Conservation (phyloP, 1,284 basidiomycete genomes). For the Irpex lacteus region DNA sequence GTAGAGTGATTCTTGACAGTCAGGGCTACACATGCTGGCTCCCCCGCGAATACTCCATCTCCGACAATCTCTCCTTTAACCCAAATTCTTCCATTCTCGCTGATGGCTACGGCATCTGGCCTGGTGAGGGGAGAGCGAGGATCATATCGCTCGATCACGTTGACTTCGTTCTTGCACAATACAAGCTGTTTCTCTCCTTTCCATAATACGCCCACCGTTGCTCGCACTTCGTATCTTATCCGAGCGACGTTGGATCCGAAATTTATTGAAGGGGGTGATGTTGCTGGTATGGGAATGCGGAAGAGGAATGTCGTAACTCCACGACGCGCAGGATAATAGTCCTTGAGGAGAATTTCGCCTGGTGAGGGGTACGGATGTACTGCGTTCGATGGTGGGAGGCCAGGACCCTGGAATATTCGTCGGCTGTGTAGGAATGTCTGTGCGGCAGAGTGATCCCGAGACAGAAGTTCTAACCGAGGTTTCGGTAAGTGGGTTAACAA, state of each 20-base stretch:
- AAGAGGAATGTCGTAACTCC: slow-evolving; percentile 76
- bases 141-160: slow-evolving; percentile 57
- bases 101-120: slow-evolving; percentile 60
- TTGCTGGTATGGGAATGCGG: slow-evolving; percentile 59
- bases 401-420: slow-evolving; percentile 73
- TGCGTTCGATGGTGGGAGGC: slow-evolving; percentile 77
- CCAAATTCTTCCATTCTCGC: slow-evolving; percentile 77
- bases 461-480: slow-evolving; percentile 54
- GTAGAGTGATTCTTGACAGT: slow-evolving; percentile 76
- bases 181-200: slow-evolving; percentile 68
- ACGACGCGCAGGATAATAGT: slow-evolving; percentile 65
- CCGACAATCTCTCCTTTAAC: slow-evolving; percentile 63
- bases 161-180: slow-evolving; percentile 55
- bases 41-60: slow-evolving; percentile 61
- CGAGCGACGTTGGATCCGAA: slow-evolving; percentile 66
- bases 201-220: slow-evolving; percentile 68
- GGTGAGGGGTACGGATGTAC: slow-evolving; percentile 56
- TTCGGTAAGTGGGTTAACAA: neutral
- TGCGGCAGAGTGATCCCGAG: slow-evolving; percentile 73
- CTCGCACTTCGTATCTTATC: slow-evolving; percentile 67
- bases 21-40: slow-evolving; percentile 66
- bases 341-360: slow-evolving; percentile 54
- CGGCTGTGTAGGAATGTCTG: slow-evolving; percentile 68
- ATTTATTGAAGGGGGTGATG: slow-evolving; percentile 64
- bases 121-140: slow-evolving; percentile 28